Conservation (phyloP, 306 rosid genomes). For the Pterocarpus macrocarpus region DNA sequence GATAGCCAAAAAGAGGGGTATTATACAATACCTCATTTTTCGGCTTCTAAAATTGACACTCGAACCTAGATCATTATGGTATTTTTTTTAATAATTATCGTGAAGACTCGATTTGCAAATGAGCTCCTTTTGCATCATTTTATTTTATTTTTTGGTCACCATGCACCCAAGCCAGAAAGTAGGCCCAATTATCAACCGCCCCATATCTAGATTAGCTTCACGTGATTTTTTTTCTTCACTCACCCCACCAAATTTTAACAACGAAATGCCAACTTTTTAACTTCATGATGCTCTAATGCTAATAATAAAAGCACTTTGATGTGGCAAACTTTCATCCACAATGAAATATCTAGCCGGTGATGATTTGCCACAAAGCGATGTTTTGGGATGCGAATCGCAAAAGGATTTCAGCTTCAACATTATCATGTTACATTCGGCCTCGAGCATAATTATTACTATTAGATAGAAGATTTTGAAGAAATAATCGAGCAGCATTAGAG, state of each 20-base stretch:
- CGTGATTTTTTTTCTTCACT: too few relatives aligned
- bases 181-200: neutral
- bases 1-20: too few relatives aligned
- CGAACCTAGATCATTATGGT: too few relatives aligned
- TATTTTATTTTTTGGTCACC: too few relatives aligned
- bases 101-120: too few relatives aligned
- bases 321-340: conserved; percentile 4
- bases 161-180: too few relatives aligned
- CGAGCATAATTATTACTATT: neutral
- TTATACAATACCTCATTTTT: too few relatives aligned
- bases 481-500: neutral
- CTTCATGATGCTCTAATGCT: neutral
- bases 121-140: too few relatives aligned
- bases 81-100: too few relatives aligned
- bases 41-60: too few relatives aligned
- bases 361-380: conserved; percentile 1
- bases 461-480: neutral
- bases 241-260: neutral
- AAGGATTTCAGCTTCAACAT: neutral
- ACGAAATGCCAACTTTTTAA: neutral
- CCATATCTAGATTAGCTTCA: neutral
- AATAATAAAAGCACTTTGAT: neutral
- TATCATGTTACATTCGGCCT: neutral
- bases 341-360: neutral
- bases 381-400: neutral